These are phyloP conservation scores for Phyllosticta capitalensis DNA, from an alignment of 2,329 filamentous ascomycete genomes.

Conservation along the genomic window DNA sequence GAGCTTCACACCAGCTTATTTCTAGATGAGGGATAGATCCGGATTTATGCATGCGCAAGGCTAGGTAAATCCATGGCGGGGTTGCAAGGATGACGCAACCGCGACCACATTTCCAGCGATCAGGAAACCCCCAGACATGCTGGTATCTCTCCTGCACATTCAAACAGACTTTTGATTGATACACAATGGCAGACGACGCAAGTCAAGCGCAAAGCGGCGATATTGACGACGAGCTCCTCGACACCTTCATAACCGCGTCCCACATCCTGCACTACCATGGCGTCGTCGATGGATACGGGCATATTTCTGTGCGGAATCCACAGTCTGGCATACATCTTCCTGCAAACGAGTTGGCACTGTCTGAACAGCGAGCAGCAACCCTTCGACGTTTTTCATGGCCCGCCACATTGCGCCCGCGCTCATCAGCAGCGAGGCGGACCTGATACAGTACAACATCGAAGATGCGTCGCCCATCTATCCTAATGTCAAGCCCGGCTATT, in stretches of 20 bases:
- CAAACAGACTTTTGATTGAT: no score
- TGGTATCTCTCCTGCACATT: no score
- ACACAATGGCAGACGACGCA: background rate
- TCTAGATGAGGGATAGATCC: background rate
- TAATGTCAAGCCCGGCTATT: constrained; percentile 24
- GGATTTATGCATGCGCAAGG: background rate
- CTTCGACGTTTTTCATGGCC: constrained; percentile 38
- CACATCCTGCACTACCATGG: constrained; percentile 45
- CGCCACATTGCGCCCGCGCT: constrained; percentile 35
- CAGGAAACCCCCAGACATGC: no score
- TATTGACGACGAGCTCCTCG: background rate
- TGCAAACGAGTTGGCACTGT: background rate
- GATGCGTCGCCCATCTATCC: constrained; percentile 30
- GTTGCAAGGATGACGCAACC: background rate
- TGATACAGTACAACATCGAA: constrained; percentile 36
- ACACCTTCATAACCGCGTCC: constrained; percentile 34
- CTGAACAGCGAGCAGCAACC: constrained; percentile 17
- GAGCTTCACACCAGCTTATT: no score
- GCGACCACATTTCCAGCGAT: background rate
- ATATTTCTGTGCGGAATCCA: constrained; percentile 45
- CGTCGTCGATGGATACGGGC: constrained; percentile 46
- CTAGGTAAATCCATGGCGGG: background rate
- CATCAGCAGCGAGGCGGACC: constrained; percentile 31
- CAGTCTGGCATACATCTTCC: constrained; percentile 10
- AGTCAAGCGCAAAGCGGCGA: background rate